phyloP scores from a whole-genome alignment of 1,284 basidiomycete genomes.

The Pseudozyma sp. region DNA sequence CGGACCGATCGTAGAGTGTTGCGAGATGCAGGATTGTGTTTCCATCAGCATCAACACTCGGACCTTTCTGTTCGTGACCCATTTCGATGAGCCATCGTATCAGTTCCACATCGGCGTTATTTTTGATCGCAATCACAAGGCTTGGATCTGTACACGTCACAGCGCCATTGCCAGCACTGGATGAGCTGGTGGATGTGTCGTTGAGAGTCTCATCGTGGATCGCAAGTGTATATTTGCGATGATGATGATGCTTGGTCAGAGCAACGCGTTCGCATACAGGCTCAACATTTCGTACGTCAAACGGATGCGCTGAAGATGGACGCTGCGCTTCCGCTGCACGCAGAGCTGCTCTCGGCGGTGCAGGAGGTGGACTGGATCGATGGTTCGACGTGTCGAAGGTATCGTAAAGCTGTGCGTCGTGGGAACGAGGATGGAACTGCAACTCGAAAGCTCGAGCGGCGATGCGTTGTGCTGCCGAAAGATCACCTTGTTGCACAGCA shows the following conservation, averaged over 20 bases:
- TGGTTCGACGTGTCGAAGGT: background rate
- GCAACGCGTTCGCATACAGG: slow-evolving; percentile 4
- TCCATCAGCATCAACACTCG: slow-evolving; percentile 40
- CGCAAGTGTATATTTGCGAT: slow-evolving; percentile 38
- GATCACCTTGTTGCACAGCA: slow-evolving; percentile 52
- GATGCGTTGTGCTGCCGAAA: slow-evolving; percentile 41
- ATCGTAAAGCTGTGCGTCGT: background rate
- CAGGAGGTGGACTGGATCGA: background rate
- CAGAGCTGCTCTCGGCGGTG: slow-evolving; percentile 20
- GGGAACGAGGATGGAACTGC: slow-evolving; percentile 10
- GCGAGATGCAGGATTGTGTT: slow-evolving; percentile 53
- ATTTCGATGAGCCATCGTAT: slow-evolving; percentile 62
- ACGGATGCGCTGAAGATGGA: slow-evolving; percentile 30
- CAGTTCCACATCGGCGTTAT: slow-evolving; percentile 52
- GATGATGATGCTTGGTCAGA: slow-evolving; percentile 20
- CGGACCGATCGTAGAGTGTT: slow-evolving; percentile 50
- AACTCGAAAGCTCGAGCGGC: slow-evolving; percentile 37
- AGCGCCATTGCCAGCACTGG: background rate
- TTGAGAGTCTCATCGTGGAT: slow-evolving; percentile 21
- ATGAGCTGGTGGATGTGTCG: background rate
- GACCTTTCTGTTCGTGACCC: slow-evolving; percentile 52
- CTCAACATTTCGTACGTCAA: slow-evolving; percentile 49
- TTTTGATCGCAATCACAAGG: slow-evolving; percentile 54
- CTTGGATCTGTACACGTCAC: slow-evolving; percentile 20
- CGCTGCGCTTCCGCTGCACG: slow-evolving; percentile 40